A percentile compares a stretch with the other conserved stretches of the same genome.
Conservation (phyloP, 306 rosid genomes). For the Trichosanthes truncata region DNA sequence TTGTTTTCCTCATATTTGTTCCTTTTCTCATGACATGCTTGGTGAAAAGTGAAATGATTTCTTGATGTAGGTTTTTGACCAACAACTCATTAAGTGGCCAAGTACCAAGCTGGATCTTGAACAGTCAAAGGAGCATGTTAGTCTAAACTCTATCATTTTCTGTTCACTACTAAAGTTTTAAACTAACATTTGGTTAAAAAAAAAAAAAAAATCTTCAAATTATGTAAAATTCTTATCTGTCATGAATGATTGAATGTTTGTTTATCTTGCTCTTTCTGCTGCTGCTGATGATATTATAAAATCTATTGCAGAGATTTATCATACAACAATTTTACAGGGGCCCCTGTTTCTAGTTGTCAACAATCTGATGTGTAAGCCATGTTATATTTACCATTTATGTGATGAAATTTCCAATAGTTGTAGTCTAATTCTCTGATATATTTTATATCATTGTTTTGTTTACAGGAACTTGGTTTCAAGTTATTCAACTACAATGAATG, state of each 20-base stretch:
- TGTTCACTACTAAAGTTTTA: neutral
- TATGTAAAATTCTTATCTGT: neutral
- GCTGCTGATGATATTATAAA: neutral
- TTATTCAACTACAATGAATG: constrained; percentile 24
- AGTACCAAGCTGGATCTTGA: constrained; percentile 45
- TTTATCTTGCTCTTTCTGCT: neutral
- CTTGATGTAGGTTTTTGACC: constrained; percentile 59
- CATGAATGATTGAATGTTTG: neutral
- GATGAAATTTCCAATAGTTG: neutral
- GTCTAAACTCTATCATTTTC: constrained; percentile 14
- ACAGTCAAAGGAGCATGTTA: constrained; percentile 26
- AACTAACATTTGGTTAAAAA: neutral
- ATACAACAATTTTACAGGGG: constrained; percentile 54
- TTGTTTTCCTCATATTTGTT: no score
- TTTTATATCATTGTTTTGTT: neutral
- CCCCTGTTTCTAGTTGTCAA: constrained; percentile 33
- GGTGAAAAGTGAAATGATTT: neutral
- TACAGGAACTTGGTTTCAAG: constrained; percentile 70
- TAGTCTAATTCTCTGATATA: neutral
- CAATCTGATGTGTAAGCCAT: constrained; percentile 42
- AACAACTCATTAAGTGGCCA: constrained; percentile 57
- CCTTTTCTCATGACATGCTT: neutral
- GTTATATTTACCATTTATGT: neutral
- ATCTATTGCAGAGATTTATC: constrained; percentile 68
- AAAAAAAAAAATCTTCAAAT: neutral